Base-by-base conservation (phyloP, 306 rosid species). In the Crotalaria pallida region DNA sequence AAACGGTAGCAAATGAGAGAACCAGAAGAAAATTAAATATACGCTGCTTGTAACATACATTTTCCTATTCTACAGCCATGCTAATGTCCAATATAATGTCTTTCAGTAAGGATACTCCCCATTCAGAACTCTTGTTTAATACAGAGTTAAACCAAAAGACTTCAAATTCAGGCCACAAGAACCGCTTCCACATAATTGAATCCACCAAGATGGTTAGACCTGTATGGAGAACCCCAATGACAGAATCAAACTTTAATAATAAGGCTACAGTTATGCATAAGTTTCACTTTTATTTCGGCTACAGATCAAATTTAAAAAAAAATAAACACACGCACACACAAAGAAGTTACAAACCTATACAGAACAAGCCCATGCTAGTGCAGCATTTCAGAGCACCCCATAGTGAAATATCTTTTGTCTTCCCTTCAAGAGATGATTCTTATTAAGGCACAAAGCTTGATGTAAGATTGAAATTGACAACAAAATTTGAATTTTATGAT, bases 141-240 rank as follows among this genome's bases (percentile, higher is more conserved):
- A 90, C 92, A 62, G 96, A 90, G 86, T 93, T 93, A 86, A 93
- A 93, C 97, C 97, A 93, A 61, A 93, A 73, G 65, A 93, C 98
- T 82, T 93, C 94, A 81, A 93, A 88, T 83, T 93, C 98, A 69
- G 98, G 98, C 98, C 98, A 93, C 77, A 87, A 50, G 24, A 85
- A 79, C 82, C 89, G 88, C 83, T 76, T 90, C 98, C 98, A 93
- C 81, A 88, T 65, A 58, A 93, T 70, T 75, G 98, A 90, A 91
- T 93, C 98, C 64, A 88, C 75, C 76, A 87, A 65, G 36, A 85
- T 27, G 33, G 98, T 90, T 64, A 90, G 75, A 83, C 96, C 98
- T 93, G 92, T 36, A 40, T 53, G 53, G 57, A 51, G 67, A 73
- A 74, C 66, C 62, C 59, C 59, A 76, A 60, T 68, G 65, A 71